Evolutionary conservation across 2,329 filamentous ascomycete genomes (phyloP).

Genomic region (Onygenales sp.): DNA sequence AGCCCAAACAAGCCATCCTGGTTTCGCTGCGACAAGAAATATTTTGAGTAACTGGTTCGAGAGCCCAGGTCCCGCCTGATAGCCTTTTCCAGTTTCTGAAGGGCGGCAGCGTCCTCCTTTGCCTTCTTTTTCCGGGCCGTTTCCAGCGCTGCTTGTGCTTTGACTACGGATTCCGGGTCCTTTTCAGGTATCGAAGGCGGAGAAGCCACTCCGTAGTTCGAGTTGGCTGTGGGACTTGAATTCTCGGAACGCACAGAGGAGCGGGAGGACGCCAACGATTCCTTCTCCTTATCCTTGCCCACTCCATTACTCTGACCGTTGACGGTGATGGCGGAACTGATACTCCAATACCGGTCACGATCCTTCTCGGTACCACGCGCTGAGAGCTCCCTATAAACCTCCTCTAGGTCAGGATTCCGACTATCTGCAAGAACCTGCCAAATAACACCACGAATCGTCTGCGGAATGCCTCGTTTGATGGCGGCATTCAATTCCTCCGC

Average conservation of each 20-base stretch:
- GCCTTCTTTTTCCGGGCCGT: constrained; percentile 67
- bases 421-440: constrained; percentile 97
- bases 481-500: constrained; percentile 82
- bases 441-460: constrained; percentile 91
- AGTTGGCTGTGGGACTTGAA: constrained; percentile 52
- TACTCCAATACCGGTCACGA: constrained; percentile 47
- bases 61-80: constrained; percentile 88
- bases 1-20: constrained; percentile 92
- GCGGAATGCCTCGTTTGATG: constrained; percentile 88
- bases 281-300: constrained; percentile 53
- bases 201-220: constrained; percentile 43
- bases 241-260: constrained; percentile 76
- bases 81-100: constrained; percentile 79
- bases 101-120: constrained; percentile 62
- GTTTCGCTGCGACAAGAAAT: constrained; percentile 78
- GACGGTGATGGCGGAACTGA: constrained; percentile 12
- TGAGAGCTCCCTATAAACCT: constrained; percentile 73
- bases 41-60: constrained; percentile 93
- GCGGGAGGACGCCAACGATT: constrained; percentile 63
- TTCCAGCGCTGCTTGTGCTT: constrained; percentile 53
- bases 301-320: constrained; percentile 45
- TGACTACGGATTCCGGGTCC: constrained; percentile 53
- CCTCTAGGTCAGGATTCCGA: constrained; percentile 83
- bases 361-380: constrained; percentile 74
- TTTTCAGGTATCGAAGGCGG: constrained; percentile 52